Percentiles rank a stretch among this genome's conserved stretches.
These are phyloP conservation scores for Aspergillus indologenus DNA, from an alignment of 495 filamentous ascomycete species.

Conservation along the genomic window DNA sequence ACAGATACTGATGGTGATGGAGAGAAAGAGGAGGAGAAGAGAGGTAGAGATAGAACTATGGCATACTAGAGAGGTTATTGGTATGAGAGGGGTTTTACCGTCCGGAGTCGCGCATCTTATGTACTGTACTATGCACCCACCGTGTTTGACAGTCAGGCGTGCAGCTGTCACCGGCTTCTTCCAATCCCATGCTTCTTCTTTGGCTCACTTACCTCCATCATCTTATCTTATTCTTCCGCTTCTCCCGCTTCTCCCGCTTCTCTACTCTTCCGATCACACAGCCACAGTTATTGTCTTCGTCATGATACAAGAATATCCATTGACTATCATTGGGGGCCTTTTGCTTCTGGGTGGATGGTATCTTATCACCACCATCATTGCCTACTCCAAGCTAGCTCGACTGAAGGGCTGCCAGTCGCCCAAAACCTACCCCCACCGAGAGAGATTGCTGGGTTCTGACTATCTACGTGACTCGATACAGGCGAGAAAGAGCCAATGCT, in stretches of 20 bases:
- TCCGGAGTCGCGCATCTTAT: too few species aligned
- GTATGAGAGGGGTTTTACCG: too few species aligned
- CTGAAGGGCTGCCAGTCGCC: not conserved
- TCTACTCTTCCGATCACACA: not conserved
- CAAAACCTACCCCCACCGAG: not conserved
- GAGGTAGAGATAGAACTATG: too few species aligned
- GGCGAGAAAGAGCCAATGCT: not conserved
- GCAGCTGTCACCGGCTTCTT: not conserved
- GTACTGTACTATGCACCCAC: too few species aligned
- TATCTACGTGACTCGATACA: not conserved
- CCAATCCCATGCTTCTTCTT: not conserved
- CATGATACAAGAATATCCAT: not conserved
- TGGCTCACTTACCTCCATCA: too few species aligned
- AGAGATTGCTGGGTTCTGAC: not conserved
- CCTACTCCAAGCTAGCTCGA: not conserved
- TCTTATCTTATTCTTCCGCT: too few species aligned
- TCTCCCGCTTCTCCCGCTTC: not conserved
- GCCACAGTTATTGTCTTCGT: not conserved
- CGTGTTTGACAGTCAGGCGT: not conserved
- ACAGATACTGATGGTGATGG: not conserved
- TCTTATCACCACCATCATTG: not conserved
- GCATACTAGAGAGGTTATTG: too few species aligned
- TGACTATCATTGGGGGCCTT: not conserved
- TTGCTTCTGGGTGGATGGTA: not conserved
- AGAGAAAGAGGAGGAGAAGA: not conserved